Base-by-base conservation (phyloP, 1,284 basidiomycete species). In the Anthracocystis panici-leucophaei region DNA sequence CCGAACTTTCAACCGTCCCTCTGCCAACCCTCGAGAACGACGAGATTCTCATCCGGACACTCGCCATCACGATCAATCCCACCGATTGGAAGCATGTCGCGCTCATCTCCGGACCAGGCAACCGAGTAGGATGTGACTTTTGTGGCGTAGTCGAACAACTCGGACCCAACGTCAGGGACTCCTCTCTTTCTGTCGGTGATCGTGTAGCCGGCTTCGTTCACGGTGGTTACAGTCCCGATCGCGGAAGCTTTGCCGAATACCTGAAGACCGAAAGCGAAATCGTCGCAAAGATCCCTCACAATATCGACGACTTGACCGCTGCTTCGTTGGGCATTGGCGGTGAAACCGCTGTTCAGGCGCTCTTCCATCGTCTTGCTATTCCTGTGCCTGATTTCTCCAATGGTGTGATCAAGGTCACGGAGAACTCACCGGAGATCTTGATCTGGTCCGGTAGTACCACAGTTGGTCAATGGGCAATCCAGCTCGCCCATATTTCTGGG, bases 381-480 rank as follows among this genome's bases (percentile, higher is more conserved):
- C 61, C 60, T 14, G 75, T 75, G 4, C 59, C 76, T 11, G 67
- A 78, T 27, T 57, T 67, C 16, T 49, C 59, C 21, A 65, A 68
- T 11, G 58, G 67, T 5, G 53, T 78, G 7, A 65, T 78, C 16
- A 46, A 56, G 14, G 60, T 78, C 14, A 67, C 62, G 6, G 61
- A 74, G 23, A 53, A 65, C 9, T 65, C 73, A 18, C 73, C 65
- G 8, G 74, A 78, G 72, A 57, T 84, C n/a, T 67, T 84, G 14
- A 83, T 91, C 25, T 90, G 90, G 57, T 88, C 88, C 18, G 89
- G 90, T 11, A 86, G 89, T 5, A 89, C 88, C n/a, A 79, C 88
- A 18, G 84, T 85, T 0, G 90, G 89, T 5, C 88, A 89, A 65
- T 88, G 86, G 61, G 81, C 81, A n/a, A 72, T 84, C 40, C 82